A percentile compares a stretch with the other conserved stretches of the same genome.
Conservation (phyloP, 345 rosid genomes). For the Luvunga scandens region DNA sequence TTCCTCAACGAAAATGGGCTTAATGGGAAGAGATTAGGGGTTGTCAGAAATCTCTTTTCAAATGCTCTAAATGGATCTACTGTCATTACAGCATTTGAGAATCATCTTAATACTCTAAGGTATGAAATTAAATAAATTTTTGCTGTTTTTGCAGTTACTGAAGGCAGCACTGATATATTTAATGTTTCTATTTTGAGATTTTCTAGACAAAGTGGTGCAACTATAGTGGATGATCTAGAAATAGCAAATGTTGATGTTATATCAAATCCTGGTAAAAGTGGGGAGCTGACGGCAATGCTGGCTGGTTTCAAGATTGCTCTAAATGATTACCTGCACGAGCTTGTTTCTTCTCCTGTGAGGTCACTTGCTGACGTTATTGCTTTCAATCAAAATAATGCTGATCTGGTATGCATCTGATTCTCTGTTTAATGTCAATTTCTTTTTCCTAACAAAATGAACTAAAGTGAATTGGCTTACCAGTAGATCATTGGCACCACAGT, state of each 20-base stretch:
- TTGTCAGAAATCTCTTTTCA: conserved; percentile 28
- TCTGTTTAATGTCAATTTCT: not conserved
- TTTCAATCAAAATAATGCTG: conserved; percentile 33
- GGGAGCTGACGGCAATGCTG: conserved; percentile 12
- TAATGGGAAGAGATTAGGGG: conserved; percentile 36
- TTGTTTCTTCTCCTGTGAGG: conserved; percentile 33
- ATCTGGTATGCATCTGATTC: conserved; percentile 27
- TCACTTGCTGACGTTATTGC: conserved; percentile 33
- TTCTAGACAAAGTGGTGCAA: conserved; percentile 32
- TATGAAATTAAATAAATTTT: not conserved
- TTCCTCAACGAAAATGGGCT: conserved; percentile 32
- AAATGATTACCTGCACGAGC: conserved; percentile 31
- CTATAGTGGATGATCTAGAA: conserved; percentile 30
- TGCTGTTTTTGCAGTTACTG: not conserved
- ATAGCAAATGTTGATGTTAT: conserved; percentile 6
- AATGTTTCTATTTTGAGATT: not conserved
- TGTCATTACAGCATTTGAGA: conserved; percentile 14
- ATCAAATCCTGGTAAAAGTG: not conserved
- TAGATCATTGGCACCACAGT: not conserved
- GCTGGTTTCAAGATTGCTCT: conserved; percentile 36
- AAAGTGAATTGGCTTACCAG: not conserved
- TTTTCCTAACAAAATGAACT: not conserved
- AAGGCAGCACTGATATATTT: not conserved
- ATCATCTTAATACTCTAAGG: conserved; percentile 36
- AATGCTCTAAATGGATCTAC: conserved; percentile 5